Conservation (phyloP, 1,284 basidiomycete genomes). For the Athelia sp. region DNA sequence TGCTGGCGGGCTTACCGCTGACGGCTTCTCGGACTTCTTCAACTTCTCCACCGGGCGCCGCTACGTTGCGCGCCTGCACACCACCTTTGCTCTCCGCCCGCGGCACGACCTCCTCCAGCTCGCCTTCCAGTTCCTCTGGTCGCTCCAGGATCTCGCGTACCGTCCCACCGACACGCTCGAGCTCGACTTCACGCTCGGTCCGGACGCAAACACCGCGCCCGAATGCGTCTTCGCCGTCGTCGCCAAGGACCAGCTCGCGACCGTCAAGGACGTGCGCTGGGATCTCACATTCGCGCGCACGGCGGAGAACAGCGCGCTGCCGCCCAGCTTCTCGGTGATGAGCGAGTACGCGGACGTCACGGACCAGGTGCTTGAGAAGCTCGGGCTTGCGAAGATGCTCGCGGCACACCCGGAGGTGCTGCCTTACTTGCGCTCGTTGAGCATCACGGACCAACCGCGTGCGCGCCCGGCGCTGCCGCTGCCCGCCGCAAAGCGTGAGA, state of each 20-base stretch:
- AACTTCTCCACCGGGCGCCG: conserved; percentile 83
- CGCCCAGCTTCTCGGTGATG: conserved; percentile 64
- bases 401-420: conserved; percentile 54
- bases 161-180: conserved; percentile 62
- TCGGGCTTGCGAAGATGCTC: conserved; percentile 51
- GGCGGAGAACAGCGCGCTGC: conserved; percentile 59
- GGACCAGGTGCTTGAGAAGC: conserved; percentile 69
- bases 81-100: conserved; percentile 71
- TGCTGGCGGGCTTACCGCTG: conserved; percentile 45
- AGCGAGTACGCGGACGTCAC: conserved; percentile 81
- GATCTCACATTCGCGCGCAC: conserved; percentile 83
- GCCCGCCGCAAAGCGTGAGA: conserved; percentile 44
- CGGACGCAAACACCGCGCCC: conserved; percentile 41
- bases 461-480: conserved; percentile 56
- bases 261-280: conserved; percentile 72
- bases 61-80: conserved; percentile 72
- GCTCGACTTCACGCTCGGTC: conserved; percentile 69
- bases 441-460: conserved; percentile 80
- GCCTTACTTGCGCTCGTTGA: conserved; percentile 75
- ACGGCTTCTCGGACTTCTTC: conserved; percentile 78
- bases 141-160: conserved; percentile 73
- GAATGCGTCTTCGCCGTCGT: conserved; percentile 85
- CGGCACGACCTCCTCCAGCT: conserved; percentile 77
- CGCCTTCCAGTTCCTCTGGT: conserved; percentile 53
- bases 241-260: conserved; percentile 69